Conservation (phyloP, 164 flowering plant genomes). For the Akebia trifoliata region DNA sequence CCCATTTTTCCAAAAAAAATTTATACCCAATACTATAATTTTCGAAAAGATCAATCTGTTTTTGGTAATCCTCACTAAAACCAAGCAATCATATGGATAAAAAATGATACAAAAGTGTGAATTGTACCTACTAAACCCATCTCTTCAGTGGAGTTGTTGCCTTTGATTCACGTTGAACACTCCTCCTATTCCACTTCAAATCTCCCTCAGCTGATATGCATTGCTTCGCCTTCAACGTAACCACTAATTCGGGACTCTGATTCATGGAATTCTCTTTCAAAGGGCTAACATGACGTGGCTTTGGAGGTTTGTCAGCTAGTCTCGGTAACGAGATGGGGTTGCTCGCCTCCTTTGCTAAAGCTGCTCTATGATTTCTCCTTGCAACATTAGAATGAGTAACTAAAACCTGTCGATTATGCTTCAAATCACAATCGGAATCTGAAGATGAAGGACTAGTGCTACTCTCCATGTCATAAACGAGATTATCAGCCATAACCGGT, state of each 20-base stretch:
- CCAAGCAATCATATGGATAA: no score
- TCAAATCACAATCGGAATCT: conserved; percentile 57
- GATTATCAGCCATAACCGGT: conserved; percentile 64
- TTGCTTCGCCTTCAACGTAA: conserved; percentile 31
- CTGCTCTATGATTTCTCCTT: conserved; percentile 18
- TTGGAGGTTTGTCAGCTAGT: conserved; percentile 9
- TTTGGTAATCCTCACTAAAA: no score
- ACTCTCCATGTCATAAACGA: conserved; percentile 79
- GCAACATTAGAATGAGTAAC: conserved; percentile 8
- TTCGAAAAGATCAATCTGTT: no score
- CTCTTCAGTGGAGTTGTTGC: conserved; percentile 35
- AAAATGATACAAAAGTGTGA: not conserved
- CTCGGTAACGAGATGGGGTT: conserved; percentile 14
- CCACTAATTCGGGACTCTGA: conserved; percentile 21
- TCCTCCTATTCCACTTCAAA: conserved; percentile 35
- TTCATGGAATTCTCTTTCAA: conserved; percentile 44
- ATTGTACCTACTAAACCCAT: conserved; percentile 43
- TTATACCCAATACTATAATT: no score
- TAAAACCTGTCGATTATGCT: conserved; percentile 16
- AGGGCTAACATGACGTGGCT: conserved; percentile 32
- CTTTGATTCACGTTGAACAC: conserved; percentile 27
- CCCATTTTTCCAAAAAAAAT: no score
- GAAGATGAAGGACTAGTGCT: conserved; percentile 73
- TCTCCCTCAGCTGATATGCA: conserved; percentile 26
- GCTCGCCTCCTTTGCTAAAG: conserved; percentile 25